A percentile compares a stretch with the other conserved stretches of the same genome.
phyloP scores from a whole-genome alignment of 2,329 filamentous ascomycete genomes.

The Samsoniella hepiali region DNA sequence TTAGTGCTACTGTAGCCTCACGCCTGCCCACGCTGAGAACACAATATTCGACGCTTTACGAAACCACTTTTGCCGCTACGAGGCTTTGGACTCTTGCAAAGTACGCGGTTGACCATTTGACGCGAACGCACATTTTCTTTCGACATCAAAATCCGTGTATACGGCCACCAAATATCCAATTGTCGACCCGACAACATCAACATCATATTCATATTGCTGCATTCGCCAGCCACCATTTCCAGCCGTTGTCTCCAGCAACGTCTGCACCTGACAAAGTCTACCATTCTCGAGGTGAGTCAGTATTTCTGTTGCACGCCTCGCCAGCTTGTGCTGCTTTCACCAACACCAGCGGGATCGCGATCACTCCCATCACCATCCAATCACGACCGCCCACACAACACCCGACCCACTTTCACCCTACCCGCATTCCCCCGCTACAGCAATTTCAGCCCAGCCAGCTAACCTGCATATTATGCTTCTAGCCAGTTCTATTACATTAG shows the following conservation, averaged over 20 bases:
- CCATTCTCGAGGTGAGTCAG: background rate
- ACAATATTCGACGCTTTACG: no score
- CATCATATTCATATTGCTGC: background rate
- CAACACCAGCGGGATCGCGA: slow-evolving; percentile 6
- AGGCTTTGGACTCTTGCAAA: no score
- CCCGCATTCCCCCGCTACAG: slow-evolving; percentile 1
- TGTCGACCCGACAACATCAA: background rate
- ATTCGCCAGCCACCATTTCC: background rate
- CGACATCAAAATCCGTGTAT: background rate
- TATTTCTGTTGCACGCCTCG: background rate
- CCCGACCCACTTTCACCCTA: background rate
- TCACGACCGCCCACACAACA: background rate
- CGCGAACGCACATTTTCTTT: background rate
- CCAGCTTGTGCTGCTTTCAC: background rate
- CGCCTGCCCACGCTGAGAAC: background rate
- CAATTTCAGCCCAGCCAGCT: background rate
- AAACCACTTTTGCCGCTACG: no score
- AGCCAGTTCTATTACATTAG: background rate
- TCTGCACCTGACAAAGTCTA: background rate
- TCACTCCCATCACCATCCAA: slow-evolving; percentile 7
- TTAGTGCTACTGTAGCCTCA: background rate
- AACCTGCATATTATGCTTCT: background rate
- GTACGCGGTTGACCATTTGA: no score
- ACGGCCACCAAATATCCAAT: background rate
- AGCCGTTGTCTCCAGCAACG: background rate